Conservation (phyloP, 1,284 basidiomycete species). For the Tremellales sp. region DNA sequence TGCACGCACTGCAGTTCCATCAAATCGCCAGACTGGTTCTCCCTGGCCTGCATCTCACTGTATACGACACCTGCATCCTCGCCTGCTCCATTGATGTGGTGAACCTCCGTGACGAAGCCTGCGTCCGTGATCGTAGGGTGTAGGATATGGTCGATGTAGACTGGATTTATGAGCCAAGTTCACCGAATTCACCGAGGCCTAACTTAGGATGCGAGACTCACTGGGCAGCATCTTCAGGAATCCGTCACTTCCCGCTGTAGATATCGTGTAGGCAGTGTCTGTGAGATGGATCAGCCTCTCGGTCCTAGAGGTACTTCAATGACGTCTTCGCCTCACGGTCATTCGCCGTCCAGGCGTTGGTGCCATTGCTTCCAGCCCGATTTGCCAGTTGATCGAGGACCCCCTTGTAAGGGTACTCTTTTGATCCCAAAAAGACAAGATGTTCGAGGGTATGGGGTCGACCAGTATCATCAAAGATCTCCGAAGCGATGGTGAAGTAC, state of each 20-base stretch:
- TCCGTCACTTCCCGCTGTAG: slow-evolving; percentile 94
- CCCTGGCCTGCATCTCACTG: slow-evolving; percentile 96
- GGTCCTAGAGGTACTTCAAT: background rate
- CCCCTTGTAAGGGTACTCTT: slow-evolving; percentile 94
- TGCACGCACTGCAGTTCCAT: slow-evolving; percentile 70
- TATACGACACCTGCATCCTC: slow-evolving; percentile 96
- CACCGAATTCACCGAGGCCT: background rate
- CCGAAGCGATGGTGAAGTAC: slow-evolving; percentile 87
- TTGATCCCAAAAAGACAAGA: slow-evolving; percentile 89
- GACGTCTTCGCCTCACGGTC: slow-evolving; percentile 37
- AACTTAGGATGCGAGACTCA: slow-evolving; percentile 12
- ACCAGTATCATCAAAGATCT: slow-evolving; percentile 92
- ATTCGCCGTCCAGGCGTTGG: slow-evolving; percentile 61
- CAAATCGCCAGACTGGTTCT: slow-evolving; percentile 85
- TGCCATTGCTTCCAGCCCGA: slow-evolving; percentile 89
- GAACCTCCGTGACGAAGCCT: slow-evolving; percentile 90
- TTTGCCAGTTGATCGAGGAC: slow-evolving; percentile 97
- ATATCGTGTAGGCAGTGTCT: slow-evolving; percentile 91
- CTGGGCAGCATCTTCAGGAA: slow-evolving; percentile 85
- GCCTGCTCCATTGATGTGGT: slow-evolving; percentile 86
- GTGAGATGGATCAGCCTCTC: slow-evolving; percentile 51
- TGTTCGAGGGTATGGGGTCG: slow-evolving; percentile 93
- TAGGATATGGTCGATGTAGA: slow-evolving; percentile 95
- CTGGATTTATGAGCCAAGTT: slow-evolving; percentile 29
- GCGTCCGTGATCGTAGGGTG: slow-evolving; percentile 91